Conservation (phyloP, 1,284 basidiomycete species). For the Cryptococcus sp. region DNA sequence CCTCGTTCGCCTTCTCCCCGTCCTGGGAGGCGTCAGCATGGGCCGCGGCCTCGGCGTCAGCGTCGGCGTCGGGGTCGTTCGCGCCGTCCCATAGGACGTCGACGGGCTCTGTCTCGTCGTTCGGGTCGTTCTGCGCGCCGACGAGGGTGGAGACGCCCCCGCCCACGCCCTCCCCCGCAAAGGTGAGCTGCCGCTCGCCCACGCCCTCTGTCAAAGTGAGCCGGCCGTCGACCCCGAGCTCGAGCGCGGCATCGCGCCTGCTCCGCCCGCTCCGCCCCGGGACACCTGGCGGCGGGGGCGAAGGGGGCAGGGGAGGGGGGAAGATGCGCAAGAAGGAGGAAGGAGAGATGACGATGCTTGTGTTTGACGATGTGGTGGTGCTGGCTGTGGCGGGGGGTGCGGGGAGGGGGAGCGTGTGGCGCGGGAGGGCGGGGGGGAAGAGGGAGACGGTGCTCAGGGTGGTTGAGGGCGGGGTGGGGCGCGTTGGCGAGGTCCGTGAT, state of each 20-base stretch:
- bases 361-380: constrained; percentile 68
- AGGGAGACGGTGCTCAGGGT: constrained; percentile 26
- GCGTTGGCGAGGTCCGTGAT: constrained; percentile 39
- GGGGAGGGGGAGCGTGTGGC: constrained; percentile 14
- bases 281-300: too few relatives aligned
- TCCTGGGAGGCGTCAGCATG: too few relatives aligned
- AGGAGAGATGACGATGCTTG: constrained; percentile 53
- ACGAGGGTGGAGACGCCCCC: too few relatives aligned
- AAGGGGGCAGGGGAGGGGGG: too few relatives aligned
- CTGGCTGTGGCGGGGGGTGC: constrained; percentile 54
- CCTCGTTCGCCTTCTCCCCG: constrained; percentile 20
- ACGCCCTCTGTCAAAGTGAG: constrained; percentile 9
- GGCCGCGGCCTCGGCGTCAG: constrained; percentile 15
- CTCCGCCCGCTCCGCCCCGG: constrained; percentile 16
- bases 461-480: constrained; percentile 38
- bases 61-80: constrained; percentile 3
- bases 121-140: constrained; percentile 16
- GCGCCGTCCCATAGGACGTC: constrained; percentile 25
- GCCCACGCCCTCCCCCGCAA: too few relatives aligned
- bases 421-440: constrained; percentile 30
- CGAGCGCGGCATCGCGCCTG: constrained; percentile 15
- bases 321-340: constrained; percentile 28
- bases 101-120: constrained; percentile 28
- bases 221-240: not conserved
- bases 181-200: too few relatives aligned